Evolutionary conservation across 805 yeast species (phyloP).

Genomic region (Starmerella potacharoeniae): DNA sequence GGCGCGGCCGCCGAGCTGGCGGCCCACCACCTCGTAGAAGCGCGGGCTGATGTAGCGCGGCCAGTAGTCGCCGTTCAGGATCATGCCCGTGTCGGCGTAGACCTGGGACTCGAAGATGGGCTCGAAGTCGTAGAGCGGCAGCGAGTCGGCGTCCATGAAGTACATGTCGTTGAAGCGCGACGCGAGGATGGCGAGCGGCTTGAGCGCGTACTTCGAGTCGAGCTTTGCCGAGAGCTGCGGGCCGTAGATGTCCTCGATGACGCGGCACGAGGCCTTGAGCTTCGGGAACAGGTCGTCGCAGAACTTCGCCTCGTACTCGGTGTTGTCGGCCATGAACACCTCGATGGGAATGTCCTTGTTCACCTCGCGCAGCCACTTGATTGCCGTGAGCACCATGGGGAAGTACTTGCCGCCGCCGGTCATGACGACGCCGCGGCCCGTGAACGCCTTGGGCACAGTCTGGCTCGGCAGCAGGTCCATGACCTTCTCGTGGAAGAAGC

Average conservation of each 20-base stretch:
- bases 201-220: conserved; percentile 52
- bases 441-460: conserved; percentile 16
- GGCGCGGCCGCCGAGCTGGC: conserved; percentile 35
- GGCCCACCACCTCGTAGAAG: conserved; percentile 57
- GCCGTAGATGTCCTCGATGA: conserved; percentile 53
- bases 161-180: conserved; percentile 64
- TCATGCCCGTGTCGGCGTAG: conserved; percentile 39
- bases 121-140: conserved; percentile 58
- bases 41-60: conserved; percentile 67
- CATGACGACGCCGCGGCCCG: conserved; percentile 46
- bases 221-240: conserved; percentile 37
- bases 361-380: conserved; percentile 50
- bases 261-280: conserved; percentile 56
- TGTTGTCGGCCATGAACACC: conserved; percentile 59
- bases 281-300: conserved; percentile 55
- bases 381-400: conserved; percentile 56
- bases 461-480: conserved; percentile 11
- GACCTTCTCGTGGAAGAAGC: conserved; percentile 11
- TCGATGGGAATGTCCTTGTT: conserved; percentile 68
- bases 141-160: conserved; percentile 64
- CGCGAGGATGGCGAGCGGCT: conserved; percentile 56
- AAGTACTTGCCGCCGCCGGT: conserved; percentile 76
- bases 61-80: conserved; percentile 86
- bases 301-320: conserved; percentile 60
- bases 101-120: conserved; percentile 47